A percentile compares a stretch with the other conserved stretches of the same genome.
Evolutionary conservation across 164 flowering plant genomes (phyloP).

Genomic region (Vitis cinerea): DNA sequence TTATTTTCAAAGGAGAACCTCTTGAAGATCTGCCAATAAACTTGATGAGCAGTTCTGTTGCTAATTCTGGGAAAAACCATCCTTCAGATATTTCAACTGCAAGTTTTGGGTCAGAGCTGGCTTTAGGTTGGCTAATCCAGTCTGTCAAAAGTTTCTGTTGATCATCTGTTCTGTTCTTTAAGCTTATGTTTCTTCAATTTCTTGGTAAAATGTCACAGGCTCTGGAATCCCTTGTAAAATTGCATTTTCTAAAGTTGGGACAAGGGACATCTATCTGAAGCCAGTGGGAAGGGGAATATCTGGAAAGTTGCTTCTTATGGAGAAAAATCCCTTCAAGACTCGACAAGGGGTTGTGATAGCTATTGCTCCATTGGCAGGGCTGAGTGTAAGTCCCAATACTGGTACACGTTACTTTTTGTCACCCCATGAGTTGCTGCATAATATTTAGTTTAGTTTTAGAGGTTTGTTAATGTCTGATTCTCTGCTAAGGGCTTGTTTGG

Average conservation of each 20-base stretch:
- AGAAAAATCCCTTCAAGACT: slow-evolving; percentile 47
- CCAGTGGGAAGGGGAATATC: slow-evolving; percentile 42
- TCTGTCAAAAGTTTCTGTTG: background rate
- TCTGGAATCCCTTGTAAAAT: slow-evolving; percentile 53
- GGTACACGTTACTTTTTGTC: background rate
- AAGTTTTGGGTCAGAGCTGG: slow-evolving; percentile 48
- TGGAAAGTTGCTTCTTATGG: slow-evolving; percentile 58
- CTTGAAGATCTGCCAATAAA: slow-evolving; percentile 30
- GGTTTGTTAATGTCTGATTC: background rate
- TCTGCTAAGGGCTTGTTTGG: no score
- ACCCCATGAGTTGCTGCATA: background rate
- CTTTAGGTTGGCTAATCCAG: slow-evolving; percentile 40
- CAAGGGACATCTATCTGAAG: slow-evolving; percentile 46
- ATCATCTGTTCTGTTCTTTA: background rate
- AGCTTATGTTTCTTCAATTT: slow-evolving; percentile 3
- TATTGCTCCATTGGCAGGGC: slow-evolving; percentile 62
- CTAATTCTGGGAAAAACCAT: slow-evolving; percentile 24
- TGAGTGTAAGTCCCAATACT: slow-evolving; percentile 39
- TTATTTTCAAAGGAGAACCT: slow-evolving; percentile 28
- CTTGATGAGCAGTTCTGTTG: slow-evolving; percentile 18
- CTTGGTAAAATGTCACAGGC: slow-evolving; percentile 29
- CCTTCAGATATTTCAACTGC: slow-evolving; percentile 40
- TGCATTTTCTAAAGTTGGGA: slow-evolving; percentile 43
- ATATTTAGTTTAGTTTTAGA: background rate
- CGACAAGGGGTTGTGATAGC: slow-evolving; percentile 53